Evolutionary conservation across 257 asterid genomes (phyloP).

Genomic region (Fraxinus cuspidata): DNA sequence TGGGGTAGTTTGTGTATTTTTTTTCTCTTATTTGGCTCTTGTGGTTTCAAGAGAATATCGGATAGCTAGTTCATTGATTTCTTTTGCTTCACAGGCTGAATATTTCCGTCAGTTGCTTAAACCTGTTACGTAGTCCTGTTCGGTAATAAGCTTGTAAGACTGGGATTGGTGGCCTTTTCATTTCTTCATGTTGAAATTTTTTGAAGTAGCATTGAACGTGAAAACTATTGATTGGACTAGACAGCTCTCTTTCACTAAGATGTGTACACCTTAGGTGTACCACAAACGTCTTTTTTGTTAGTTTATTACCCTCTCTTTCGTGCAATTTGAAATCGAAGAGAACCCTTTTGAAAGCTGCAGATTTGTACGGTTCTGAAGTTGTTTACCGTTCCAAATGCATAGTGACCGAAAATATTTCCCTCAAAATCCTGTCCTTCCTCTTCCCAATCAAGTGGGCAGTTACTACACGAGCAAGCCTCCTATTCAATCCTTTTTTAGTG

Average conservation of each 20-base stretch:
- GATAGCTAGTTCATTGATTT: slow-evolving; percentile 4
- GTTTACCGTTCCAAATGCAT: slow-evolving; percentile 46
- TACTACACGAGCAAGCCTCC: slow-evolving; percentile 39
- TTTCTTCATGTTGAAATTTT: slow-evolving; percentile 1
- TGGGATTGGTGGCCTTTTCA: slow-evolving; percentile 20
- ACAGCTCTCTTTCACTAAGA: slow-evolving; percentile 21
- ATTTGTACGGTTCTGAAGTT: slow-evolving; percentile 10
- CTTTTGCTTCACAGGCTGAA: slow-evolving; percentile 63
- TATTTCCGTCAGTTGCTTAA: slow-evolving; percentile 92
- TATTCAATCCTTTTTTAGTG: slow-evolving; percentile 36
- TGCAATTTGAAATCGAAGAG: slow-evolving; percentile 1
- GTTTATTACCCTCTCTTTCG: slow-evolving; percentile 21
- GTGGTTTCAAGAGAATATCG: background rate
- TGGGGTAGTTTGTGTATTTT: background rate
- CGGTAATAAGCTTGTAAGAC: slow-evolving; percentile 8
- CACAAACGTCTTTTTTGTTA: slow-evolving; percentile 18
- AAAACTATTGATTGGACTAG: slow-evolving; percentile 11
- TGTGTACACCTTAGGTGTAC: slow-evolving; percentile 38
- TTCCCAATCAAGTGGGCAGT: slow-evolving; percentile 42
- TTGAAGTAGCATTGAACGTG: slow-evolving; percentile 16
- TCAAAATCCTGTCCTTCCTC: slow-evolving; percentile 41
- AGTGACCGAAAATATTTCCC: slow-evolving; percentile 41
- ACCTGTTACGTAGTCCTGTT: slow-evolving; percentile 80
- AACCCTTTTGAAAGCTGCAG: slow-evolving; percentile 19
- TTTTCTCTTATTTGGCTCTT: background rate